Evolutionary conservation across 768 basidiomycete species (phyloP), one percentile per base, ranked within the genome.

Genomic region (Hygrophorus russula): DNA sequence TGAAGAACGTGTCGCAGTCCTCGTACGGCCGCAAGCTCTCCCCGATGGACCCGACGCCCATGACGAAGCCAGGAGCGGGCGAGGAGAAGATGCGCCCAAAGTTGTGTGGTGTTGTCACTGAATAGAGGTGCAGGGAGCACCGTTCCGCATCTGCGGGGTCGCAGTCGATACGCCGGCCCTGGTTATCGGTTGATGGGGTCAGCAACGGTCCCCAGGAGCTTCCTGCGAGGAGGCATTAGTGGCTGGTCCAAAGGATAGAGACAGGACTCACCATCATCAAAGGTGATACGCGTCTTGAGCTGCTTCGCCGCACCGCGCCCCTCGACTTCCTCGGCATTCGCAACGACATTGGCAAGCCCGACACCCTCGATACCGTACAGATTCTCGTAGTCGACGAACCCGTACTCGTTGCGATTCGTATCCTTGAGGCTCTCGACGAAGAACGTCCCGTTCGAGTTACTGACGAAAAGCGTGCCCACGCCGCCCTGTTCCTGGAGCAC

Each of bases 11-110:
- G 53, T 96, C 90, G 54, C 86, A 81, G 30, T 96, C 82, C 34
- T 84, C 78, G 53, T 97, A 97, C 0, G 76, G 65, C 13, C 66
- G 57, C 6, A 97, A 66, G 10, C 64, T 59, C 15, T 70, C 62
- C 2, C 94, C 92, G 29, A 96, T 73, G 0, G 79, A 85, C 5
- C 96, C 96, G 1, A 98, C 91, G n/a, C 87, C 94, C 87, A 99
- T 94, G 20, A 89, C 82, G 47, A 90, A 74, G 0, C 96, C 94
- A 0, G 94, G 94, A 0, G 93, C 94, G 4, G 89, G 82, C 0
- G 91, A 92, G 1, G 91, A 94, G 63, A 98, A 98, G 24, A 97
- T 73, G 13, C 88, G 82, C 0, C 96, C 94, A 54, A 82, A 87
- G 61, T 97, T 99, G 64, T 94, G 94, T 1, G 89, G 82, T 6